Evolutionary conservation across 2,329 filamentous ascomycete species (phyloP).

Genomic region (Domatiomyces catenatus): DNA sequence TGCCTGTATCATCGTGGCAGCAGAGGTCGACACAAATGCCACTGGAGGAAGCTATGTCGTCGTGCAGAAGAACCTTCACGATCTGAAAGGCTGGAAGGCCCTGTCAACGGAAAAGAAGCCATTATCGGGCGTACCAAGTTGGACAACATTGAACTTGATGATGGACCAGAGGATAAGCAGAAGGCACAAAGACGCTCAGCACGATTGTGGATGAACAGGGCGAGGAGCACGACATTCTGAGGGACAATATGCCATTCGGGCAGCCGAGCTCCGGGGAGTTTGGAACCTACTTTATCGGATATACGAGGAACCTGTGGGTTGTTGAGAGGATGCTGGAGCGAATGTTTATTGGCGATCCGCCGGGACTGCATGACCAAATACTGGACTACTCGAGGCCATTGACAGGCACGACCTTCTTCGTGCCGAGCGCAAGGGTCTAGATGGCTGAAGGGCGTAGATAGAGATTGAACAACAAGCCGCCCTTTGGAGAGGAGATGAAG

Average conservation of each 20-base stretch:
- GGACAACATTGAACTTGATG: slow-evolving; percentile 43
- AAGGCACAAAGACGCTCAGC: slow-evolving; percentile 40
- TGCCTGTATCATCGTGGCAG: slow-evolving; percentile 30
- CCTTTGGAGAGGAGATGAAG: neutral
- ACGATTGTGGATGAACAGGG: slow-evolving; percentile 39
- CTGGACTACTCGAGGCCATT: slow-evolving; percentile 39
- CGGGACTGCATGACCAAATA: slow-evolving; percentile 40
- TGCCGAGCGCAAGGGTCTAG: slow-evolving; percentile 29
- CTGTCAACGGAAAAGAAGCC: slow-evolving; percentile 37
- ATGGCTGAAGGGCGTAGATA: neutral
- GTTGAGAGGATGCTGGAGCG: slow-evolving; percentile 43
- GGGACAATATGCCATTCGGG: slow-evolving; percentile 48
- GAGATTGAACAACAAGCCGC: no score
- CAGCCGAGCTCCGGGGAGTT: slow-evolving; percentile 36
- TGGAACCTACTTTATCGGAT: slow-evolving; percentile 45
- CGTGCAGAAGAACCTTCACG: slow-evolving; percentile 44
- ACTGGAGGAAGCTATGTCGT: slow-evolving; percentile 43
- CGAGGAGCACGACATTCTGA: slow-evolving; percentile 37
- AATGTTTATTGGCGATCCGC: slow-evolving; percentile 42
- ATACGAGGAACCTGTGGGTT: slow-evolving; percentile 39
- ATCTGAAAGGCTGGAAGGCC: slow-evolving; percentile 33
- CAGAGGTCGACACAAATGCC: slow-evolving; percentile 24
- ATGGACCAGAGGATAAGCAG: slow-evolving; percentile 32
- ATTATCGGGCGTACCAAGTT: slow-evolving; percentile 44
- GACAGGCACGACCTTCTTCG: slow-evolving; percentile 41